Evolutionary conservation across 2,329 filamentous ascomycete species (phyloP).

Genomic region (Dactylellina haptotyla): DNA sequence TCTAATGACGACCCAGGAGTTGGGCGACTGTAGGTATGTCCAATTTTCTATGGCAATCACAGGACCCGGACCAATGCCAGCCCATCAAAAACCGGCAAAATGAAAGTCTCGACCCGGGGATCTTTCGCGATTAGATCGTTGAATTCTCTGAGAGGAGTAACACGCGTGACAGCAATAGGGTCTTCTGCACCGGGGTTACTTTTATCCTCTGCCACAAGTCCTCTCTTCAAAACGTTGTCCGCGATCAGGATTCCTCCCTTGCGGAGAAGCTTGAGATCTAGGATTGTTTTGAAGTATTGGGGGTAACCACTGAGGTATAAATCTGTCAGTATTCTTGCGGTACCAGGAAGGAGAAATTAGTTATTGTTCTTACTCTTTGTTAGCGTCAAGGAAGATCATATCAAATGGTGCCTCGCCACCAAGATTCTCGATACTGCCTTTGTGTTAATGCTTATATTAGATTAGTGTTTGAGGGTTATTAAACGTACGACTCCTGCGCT

Average conservation of each 20-base stretch:
- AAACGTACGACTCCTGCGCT: constrained; percentile 39
- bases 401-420: constrained; percentile 56
- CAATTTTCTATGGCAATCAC: neutral
- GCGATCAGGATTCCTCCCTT: constrained; percentile 67
- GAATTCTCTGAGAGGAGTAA: constrained; percentile 59
- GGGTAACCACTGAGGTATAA: constrained; percentile 51
- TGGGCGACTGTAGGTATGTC: neutral
- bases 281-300: constrained; percentile 51
- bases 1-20: no score
- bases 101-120: constrained; percentile 60
- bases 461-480: neutral
- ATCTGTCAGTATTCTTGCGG: constrained; percentile 55
- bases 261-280: constrained; percentile 62
- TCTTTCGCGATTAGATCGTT: constrained; percentile 60
- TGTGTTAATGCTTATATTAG: no score
- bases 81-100: constrained; percentile 63
- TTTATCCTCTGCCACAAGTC: constrained; percentile 63
- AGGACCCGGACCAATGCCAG: constrained; percentile 59
- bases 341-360: constrained; percentile 44
- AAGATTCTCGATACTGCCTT: constrained; percentile 22
- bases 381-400: constrained; percentile 60
- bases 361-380: constrained; percentile 57
- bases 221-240: constrained; percentile 67
- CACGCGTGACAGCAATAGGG: constrained; percentile 29
- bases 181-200: constrained; percentile 59